A percentile compares a stretch with the other conserved stretches of the same genome.
Conservation (phyloP, 225 moss, liverwort and hornwort species). For the Bryum argenteum region DNA sequence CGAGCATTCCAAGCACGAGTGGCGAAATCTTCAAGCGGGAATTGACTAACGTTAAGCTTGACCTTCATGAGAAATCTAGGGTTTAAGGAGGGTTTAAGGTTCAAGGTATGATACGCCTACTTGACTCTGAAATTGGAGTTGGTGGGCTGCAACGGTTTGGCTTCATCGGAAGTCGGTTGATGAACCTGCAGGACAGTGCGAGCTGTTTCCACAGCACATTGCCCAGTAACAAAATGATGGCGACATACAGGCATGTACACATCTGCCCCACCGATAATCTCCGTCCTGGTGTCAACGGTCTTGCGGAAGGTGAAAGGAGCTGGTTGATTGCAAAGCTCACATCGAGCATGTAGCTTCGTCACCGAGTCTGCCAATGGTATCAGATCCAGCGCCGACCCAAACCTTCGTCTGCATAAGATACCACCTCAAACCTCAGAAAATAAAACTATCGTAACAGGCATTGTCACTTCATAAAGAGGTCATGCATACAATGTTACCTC, state of each 20-base stretch:
- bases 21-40: too few species aligned
- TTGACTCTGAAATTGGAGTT: conserved; percentile 18
- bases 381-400: conserved; percentile 71
- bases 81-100: too few species aligned
- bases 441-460: too few species aligned
- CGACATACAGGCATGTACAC: conserved; percentile 93
- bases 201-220: conserved; percentile 68
- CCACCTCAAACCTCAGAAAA: conserved; percentile 1
- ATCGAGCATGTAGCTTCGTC: conserved; percentile 78
- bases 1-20: too few species aligned
- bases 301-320: conserved; percentile 84
- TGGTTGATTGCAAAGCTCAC: conserved; percentile 84
- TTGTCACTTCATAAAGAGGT: too few species aligned
- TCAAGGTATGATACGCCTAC: not conserved
- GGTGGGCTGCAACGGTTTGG: conserved; percentile 27
- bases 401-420: conserved; percentile 60
- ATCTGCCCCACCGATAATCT: conserved; percentile 81
- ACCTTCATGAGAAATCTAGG: too few species aligned
- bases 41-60: too few species aligned
- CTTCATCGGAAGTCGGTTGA: too few species aligned
- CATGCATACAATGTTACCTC: too few species aligned
- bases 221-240: conserved; percentile 79
- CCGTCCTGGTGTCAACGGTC: conserved; percentile 62
- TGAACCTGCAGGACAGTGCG: conserved; percentile 61
- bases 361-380: conserved; percentile 81